Evolutionary conservation across 306 rosid species (phyloP), one percentile per base, ranked within the genome.

Genomic region (Trifolium dubium): DNA sequence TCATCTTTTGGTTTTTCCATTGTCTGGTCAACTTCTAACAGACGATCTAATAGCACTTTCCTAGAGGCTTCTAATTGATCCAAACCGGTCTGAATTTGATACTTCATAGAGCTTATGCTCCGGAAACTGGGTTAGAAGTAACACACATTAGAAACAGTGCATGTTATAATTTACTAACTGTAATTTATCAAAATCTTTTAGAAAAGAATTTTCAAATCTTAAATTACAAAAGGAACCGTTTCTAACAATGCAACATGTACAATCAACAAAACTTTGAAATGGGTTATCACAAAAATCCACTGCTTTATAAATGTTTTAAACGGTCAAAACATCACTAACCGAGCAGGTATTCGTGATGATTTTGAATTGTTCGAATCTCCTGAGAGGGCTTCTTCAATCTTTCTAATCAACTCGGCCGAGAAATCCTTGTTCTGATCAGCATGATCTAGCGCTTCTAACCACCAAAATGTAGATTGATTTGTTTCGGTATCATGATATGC

Each of bases 41-140:
- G 83, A 74, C 96, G 96, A 86, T 87, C 95, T 73, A 94, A 81
- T 60, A 94, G 77, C 58, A 59, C 83, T 79, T 83, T 86, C 85
- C 97, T 88, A 82, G 96, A 88, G 78, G 90, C 83, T 83, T 82
- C 92, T 80, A 94, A 75, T 79, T 73, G 90, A 84, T 94, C 98
- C 91, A 91, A 82, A 68, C 87, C 88, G 73, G 86, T 94, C 87
- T 89, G 98, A 72, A 94, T 86, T 60, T 94, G 92, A 89, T 91
- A 87, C 82, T 88, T 89, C 39, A 92, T 77, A 73, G 89, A 79
- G 80, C 70, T 78, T 85, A 88, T 84, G 87, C 92, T 82, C 73
- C 90, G 89, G 84, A 89, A 88, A 71, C 98, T 94, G 89, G 73
- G 85, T 46, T 34, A 75, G 56, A 80, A 81, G 65, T 72, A 67